Conservation (phyloP, 1,284 basidiomycete genomes). For the Heterobasidion irregulare region DNA sequence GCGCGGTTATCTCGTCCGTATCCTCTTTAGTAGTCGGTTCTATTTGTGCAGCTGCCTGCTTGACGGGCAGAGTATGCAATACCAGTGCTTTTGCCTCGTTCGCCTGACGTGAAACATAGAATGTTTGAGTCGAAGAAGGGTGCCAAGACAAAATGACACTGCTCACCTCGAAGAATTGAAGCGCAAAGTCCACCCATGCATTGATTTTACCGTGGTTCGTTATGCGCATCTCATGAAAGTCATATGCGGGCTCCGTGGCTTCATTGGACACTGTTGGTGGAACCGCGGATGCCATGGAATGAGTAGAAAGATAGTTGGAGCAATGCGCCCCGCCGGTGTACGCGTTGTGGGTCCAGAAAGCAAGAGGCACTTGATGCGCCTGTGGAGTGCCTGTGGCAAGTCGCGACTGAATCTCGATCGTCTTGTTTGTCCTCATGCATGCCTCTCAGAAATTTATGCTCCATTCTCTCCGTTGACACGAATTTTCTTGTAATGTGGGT, state of each 20-base stretch:
- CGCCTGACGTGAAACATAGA: conserved; percentile 30
- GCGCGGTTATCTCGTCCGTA: neutral
- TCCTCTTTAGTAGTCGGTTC: neutral
- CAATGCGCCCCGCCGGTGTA: too few species aligned
- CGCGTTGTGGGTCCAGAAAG: too few species aligned
- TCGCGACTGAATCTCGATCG: too few species aligned
- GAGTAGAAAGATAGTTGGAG: too few species aligned
- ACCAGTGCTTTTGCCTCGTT: conserved; percentile 47
- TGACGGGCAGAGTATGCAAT: conserved; percentile 58
- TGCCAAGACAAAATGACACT: neutral
- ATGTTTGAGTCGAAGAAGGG: neutral
- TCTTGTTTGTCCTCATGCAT: too few species aligned
- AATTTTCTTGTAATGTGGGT: too few species aligned
- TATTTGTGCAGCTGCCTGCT: conserved; percentile 5
- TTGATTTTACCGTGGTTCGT: conserved; percentile 58
- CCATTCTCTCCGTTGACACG: too few species aligned
- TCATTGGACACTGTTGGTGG: neutral
- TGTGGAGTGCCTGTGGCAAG: too few species aligned
- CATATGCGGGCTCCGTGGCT: neutral
- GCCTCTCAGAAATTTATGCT: too few species aligned
- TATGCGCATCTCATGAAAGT: conserved; percentile 42
- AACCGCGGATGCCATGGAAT: too few species aligned
- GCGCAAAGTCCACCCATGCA: conserved; percentile 52
- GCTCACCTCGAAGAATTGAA: conserved; percentile 55
- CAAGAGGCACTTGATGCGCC: too few species aligned